Conservation (phyloP, 345 rosid species). For the Eucalyptus viminalis region DNA sequence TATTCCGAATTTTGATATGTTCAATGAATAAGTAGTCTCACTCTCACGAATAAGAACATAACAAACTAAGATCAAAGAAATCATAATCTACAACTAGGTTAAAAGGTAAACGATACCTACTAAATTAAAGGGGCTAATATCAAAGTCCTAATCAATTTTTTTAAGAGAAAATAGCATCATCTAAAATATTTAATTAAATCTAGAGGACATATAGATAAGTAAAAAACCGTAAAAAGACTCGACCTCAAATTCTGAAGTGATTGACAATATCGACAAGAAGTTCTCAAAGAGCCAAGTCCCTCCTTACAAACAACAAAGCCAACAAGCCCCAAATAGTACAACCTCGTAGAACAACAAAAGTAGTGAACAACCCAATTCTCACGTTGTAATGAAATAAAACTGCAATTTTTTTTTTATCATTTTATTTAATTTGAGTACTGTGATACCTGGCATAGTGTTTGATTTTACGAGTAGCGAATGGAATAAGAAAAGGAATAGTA, state of each 20-base stretch:
- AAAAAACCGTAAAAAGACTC: background rate
- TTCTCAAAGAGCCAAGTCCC: background rate
- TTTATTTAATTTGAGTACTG: too few relatives aligned
- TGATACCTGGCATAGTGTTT: background rate
- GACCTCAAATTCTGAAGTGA: background rate
- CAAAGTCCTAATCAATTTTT: background rate
- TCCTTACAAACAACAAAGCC: background rate
- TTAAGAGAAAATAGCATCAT: background rate
- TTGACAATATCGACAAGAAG: background rate
- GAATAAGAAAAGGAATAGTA: background rate
- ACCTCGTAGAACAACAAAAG: background rate
- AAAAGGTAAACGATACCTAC: background rate
- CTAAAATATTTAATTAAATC: background rate
- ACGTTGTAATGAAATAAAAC: background rate
- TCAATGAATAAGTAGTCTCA: background rate
- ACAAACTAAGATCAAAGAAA: background rate
- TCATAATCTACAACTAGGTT: background rate
- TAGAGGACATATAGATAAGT: background rate
- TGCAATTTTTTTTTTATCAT: too few relatives aligned
- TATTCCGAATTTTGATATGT: background rate
- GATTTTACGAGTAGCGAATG: background rate
- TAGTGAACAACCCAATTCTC: background rate
- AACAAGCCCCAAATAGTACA: background rate
- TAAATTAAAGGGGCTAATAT: background rate
- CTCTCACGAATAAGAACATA: background rate